Evolutionary conservation across 177 flowering plant genomes (phyloP), one percentile per base, ranked within the genome.

Genomic region (Tripterygium wilfordii): DNA sequence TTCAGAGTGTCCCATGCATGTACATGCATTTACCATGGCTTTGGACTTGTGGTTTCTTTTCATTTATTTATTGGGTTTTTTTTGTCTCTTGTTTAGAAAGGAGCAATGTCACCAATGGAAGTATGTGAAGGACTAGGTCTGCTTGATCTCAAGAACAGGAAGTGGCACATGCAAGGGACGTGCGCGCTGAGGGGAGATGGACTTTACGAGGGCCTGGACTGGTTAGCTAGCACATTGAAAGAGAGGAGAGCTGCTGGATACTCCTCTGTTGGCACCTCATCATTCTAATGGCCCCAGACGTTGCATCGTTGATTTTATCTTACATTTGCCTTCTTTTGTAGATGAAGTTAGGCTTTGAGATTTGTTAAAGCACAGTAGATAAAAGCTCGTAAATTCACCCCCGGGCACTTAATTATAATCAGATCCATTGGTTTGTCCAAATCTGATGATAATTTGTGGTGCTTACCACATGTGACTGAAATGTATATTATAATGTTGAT

Each of bases 91-190:
- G 57, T 49, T 38, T 70, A 88, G 96, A 83, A 61, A 76, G 97
- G 97, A 21, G 96, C 97, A 44, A 90, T 90, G 98, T 63, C 89
- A 5, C 91, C 98, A 21, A 74, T 65, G 88, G 98, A 90, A 67
- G 96, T 90, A 17, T 85, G 92, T 45, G 79, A 90, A 73, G 96
- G 95, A 37, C 61, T 90, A 10, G 98, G 96, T 40, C 84, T 90
- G 19, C 70, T 60, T 57, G 92, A 78, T 56, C 79, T 90, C 38
- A 88, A 81, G 71, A 79, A 88, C 72, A 66, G 96, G 52, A 83
- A 75, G 69, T 90, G 98, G 98, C 98, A 90, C 42, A 85, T 90
- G 28, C 98, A 90, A 66, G 98, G 95, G 46, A 78, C 96, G 46
- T 88, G 96, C 57, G 98, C 98, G 6, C 74, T 85, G 8, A 74